Conservation (phyloP, 139 green algal species). For the Chlorella sp. region DNA sequence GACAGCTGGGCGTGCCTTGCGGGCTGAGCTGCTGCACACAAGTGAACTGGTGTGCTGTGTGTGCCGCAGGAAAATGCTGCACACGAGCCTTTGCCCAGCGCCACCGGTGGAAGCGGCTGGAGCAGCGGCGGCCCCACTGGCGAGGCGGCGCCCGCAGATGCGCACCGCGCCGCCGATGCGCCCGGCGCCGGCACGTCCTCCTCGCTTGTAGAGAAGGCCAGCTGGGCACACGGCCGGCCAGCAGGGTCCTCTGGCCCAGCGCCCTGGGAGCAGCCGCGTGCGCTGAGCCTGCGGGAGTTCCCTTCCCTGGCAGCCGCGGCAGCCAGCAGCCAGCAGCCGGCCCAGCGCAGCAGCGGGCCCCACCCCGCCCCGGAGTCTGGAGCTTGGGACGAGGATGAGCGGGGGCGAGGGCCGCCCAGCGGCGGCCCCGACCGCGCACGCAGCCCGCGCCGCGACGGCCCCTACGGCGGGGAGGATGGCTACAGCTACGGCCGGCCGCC, state of each 20-base stretch:
- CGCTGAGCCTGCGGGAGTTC: slow-evolving; percentile 80
- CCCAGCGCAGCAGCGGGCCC: not conserved
- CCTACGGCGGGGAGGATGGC: not conserved
- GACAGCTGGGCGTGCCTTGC: too few relatives aligned
- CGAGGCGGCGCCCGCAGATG: not conserved
- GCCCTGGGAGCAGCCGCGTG: slow-evolving; percentile 25
- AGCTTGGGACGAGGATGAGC: slow-evolving; percentile 58
- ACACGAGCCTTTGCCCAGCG: slow-evolving; percentile 63
- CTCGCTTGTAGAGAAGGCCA: slow-evolving; percentile 42
- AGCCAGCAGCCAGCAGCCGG: not conserved
- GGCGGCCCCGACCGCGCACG: not conserved
- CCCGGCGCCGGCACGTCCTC: not conserved
- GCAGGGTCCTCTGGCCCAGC: not conserved
- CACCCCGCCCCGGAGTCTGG: not conserved
- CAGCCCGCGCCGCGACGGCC: not conserved
- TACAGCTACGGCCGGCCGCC: slow-evolving; percentile 5
- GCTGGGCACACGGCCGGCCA: slow-evolving; percentile 57
- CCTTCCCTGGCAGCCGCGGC: slow-evolving; percentile 71
- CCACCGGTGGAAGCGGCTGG: slow-evolving; percentile 25
- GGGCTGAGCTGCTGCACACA: not conserved
- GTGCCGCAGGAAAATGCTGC: slow-evolving; percentile 78
- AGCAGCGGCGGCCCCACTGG: not conserved
- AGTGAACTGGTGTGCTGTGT: not conserved
- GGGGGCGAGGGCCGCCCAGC: not conserved
- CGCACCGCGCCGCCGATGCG: not conserved